Base-by-base conservation (phyloP, 139 green algal genomes). In the Asterochloris sp. region DNA sequence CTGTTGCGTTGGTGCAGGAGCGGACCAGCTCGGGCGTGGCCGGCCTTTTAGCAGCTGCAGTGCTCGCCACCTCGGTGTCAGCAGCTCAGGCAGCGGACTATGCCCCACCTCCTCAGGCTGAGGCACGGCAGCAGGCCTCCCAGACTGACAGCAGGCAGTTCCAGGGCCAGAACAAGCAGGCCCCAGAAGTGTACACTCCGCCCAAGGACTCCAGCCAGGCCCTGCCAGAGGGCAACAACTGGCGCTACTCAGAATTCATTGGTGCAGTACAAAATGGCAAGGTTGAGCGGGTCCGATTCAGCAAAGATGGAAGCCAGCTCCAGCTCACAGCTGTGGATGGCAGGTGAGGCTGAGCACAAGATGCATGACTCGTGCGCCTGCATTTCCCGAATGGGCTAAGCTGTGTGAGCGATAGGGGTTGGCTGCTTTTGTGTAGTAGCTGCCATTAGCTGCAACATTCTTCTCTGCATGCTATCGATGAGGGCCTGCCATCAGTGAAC, bases 171-270 rank as follows among this genome's bases (percentile, higher is more conserved):
- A 74, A 67, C 21, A 29, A 71, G 21, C 69, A 76, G 17, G 88
- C 88, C 11, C 86, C 89, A 0, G 79, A 89, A n/a, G 85, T 87
- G 12, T 83, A 84, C 13, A 84, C 88, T 10, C 85, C 89, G 23
- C 81, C 93, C 2, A 87, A 85, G n/a, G 86, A 84, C 23, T 86
- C 84, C 29, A 79, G 80, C 54, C 85, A 85, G 29, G 73, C 29
- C 21, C 93, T 98, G 80, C 97, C 97, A 24, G 97, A 99, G 89
- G 96, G 97, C 86, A 96, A 91, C 85, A 92, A 98, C 87, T 99
- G 97, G 97, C 89, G 97, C 15, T 99, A 99, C 91, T 93, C 84
- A 71, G 97, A 99, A 82, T 99, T 99, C 87, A 91, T 99, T 76
- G 90, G 89, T 15, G 97, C 97, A 10, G 97, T 99, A 9, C 84